These are phyloP conservation scores for Barnettozyma vustinii DNA, from an alignment of 805 yeast species.

Conservation along the genomic window DNA sequence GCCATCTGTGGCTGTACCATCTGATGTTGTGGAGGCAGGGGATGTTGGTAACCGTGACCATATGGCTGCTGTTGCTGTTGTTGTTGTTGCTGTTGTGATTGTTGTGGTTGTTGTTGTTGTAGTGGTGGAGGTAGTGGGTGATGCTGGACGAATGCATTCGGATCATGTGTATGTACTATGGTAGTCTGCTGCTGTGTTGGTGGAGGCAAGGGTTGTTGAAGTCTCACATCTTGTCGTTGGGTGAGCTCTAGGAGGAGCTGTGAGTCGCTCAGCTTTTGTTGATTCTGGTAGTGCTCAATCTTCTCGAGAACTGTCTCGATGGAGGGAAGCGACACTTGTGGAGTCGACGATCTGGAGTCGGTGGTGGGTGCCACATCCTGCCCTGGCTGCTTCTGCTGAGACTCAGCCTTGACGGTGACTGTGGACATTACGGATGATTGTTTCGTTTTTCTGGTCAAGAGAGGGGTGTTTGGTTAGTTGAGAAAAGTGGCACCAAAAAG, in stretches of 20 bases:
- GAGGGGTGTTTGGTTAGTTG: neutral
- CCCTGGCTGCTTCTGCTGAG: neutral
- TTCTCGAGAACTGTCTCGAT: conserved; percentile 21
- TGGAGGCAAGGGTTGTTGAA: neutral
- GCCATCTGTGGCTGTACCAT: neutral
- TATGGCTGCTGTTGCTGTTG: neutral
- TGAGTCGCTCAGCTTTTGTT: conserved; percentile 26
- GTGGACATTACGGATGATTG: neutral
- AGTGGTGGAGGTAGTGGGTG: conserved; percentile 1
- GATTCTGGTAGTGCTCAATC: conserved; percentile 25
- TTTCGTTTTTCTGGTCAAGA: neutral
- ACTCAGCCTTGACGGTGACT: neutral
- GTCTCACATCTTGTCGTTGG: conserved; percentile 10
- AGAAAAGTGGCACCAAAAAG: neutral
- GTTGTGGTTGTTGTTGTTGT: conserved; percentile 1
- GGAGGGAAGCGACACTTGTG: conserved; percentile 19
- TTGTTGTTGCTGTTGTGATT: neutral
- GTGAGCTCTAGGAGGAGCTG: conserved; percentile 23
- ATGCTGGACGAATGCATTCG: neutral
- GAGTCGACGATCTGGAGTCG: neutral
- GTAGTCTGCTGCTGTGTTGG: neutral
- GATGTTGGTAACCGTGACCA: neutral
- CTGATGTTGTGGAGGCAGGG: neutral
- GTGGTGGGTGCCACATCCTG: neutral
- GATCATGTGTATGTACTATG: neutral